Percentiles rank a stretch among this genome's conserved stretches.
Conservation (phyloP, 768 basidiomycete genomes). For the Leccinum ochraceum region DNA sequence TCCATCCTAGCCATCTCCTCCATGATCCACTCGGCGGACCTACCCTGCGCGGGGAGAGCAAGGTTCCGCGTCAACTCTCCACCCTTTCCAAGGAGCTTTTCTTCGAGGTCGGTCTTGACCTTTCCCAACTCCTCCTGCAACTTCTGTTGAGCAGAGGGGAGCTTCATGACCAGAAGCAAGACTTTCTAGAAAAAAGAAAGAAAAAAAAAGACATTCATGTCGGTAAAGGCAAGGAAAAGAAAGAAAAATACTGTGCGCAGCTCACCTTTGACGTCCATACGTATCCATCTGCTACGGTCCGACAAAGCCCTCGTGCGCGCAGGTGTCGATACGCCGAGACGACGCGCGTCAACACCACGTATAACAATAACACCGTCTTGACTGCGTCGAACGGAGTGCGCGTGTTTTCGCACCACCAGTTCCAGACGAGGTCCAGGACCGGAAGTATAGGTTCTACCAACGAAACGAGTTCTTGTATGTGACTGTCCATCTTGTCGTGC, state of each 20-base stretch:
- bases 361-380: constrained; percentile 38
- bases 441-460: constrained; percentile 11
- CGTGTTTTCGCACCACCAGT: constrained; percentile 17
- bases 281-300: constrained; percentile 29
- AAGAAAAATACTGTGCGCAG: too few relatives aligned
- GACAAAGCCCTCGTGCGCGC: constrained; percentile 37
- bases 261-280: constrained; percentile 29
- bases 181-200: constrained; percentile 41
- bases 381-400: constrained; percentile 26
- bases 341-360: constrained; percentile 31
- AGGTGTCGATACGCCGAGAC: constrained; percentile 36
- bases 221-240: neutral
- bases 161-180: constrained; percentile 55
- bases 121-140: constrained; percentile 63
- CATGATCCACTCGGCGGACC: constrained; percentile 70
- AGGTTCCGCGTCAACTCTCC: constrained; percentile 65
- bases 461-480: constrained; percentile 4
- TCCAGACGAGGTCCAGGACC: constrained; percentile 7
- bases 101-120: constrained; percentile 65
- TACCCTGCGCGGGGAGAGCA: constrained; percentile 62
- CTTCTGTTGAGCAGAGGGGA: constrained; percentile 61
- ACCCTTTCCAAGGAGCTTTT: constrained; percentile 65
- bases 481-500: constrained; percentile 9
- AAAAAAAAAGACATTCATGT: neutral
- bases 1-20: constrained; percentile 85